Conservation (phyloP, 164 flowering plant species). For the Piper betle region DNA sequence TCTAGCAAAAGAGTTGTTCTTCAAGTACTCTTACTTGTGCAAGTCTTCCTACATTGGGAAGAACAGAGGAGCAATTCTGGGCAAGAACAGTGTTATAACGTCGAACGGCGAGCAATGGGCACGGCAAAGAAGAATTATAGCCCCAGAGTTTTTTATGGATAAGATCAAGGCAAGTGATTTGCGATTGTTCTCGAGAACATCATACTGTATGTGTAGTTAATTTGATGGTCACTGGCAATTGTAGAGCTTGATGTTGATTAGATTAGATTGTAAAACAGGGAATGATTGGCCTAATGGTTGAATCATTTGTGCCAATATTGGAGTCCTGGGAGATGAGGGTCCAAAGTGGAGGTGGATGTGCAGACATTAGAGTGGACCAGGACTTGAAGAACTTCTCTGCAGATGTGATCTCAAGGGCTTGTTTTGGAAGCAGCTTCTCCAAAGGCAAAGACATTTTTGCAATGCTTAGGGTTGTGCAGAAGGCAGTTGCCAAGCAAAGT, state of each 20-base stretch:
- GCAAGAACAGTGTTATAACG: no score
- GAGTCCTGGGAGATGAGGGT: constrained; percentile 24
- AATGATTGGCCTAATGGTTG: constrained; percentile 27
- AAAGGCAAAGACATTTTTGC: constrained; percentile 16
- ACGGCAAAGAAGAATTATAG: no score
- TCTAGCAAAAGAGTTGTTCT: no score
- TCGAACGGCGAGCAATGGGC: no score
- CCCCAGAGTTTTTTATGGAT: constrained; percentile 6
- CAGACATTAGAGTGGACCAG: constrained; percentile 21
- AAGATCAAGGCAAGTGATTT: no score
- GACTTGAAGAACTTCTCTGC: constrained; percentile 26
- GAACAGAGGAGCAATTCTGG: no score
- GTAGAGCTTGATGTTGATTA: no score
- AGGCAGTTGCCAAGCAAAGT: constrained; percentile 7
- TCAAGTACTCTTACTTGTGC: no score
- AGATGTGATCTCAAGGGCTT: constrained; percentile 22
- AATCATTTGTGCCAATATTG: constrained; percentile 17
- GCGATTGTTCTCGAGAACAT: no score
- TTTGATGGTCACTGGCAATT: no score
- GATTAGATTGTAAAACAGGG: constrained; percentile 15
- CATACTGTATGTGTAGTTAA: no score
- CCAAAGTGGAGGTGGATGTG: constrained; percentile 14
- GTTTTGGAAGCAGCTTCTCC: constrained; percentile 18
- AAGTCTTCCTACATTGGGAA: no score
- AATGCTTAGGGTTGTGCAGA: constrained; percentile 16